A percentile compares a stretch with the other conserved stretches of the same genome.
These are phyloP conservation scores for Cystobasidium ongulense DNA, from an alignment of 768 basidiomycete species.

Conservation along the genomic window DNA sequence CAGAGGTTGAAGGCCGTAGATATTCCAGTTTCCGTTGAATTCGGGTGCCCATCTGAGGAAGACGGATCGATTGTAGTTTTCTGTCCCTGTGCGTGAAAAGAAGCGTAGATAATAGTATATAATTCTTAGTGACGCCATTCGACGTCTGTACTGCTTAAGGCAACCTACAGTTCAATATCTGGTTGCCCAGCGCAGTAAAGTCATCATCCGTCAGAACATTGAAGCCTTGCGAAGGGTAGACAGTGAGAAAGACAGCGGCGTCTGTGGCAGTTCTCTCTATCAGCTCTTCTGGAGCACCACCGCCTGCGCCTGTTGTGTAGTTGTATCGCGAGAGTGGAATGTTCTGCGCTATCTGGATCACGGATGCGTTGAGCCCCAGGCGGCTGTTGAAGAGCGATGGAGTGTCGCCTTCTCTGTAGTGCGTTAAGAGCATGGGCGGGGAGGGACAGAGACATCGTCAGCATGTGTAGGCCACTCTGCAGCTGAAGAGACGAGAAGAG, in stretches of 20 bases:
- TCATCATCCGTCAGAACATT: conserved; percentile 36
- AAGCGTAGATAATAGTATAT: too few species aligned
- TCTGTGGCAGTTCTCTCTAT: conserved; percentile 40
- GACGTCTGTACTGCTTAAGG: not conserved
- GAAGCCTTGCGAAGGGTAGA: conserved; percentile 39
- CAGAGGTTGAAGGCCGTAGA: conserved; percentile 31
- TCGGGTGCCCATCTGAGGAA: conserved; percentile 43
- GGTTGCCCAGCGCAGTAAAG: conserved; percentile 37
- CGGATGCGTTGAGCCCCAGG: conserved; percentile 37
- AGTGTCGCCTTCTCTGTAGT: conserved; percentile 32
- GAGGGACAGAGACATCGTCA: not conserved
- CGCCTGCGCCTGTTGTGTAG: conserved; percentile 40
- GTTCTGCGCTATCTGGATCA: conserved; percentile 41
- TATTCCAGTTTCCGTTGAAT: conserved; percentile 41
- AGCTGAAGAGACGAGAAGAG: too few species aligned
- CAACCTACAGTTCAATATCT: conserved; percentile 39
- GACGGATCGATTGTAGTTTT: conserved; percentile 37
- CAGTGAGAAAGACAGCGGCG: conserved; percentile 42
- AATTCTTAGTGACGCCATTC: too few species aligned
- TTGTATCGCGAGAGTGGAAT: conserved; percentile 41
- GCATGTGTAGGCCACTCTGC: not conserved
- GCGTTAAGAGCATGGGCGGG: not conserved
- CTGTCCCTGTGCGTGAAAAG: conserved; percentile 29
- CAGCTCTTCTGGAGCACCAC: conserved; percentile 38
- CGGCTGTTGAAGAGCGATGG: conserved; percentile 38